A percentile compares a stretch with the other conserved stretches of the same genome.
phyloP scores from a whole-genome alignment of 1,284 basidiomycete species.

The Cutaneotrichosporon mucoides region DNA sequence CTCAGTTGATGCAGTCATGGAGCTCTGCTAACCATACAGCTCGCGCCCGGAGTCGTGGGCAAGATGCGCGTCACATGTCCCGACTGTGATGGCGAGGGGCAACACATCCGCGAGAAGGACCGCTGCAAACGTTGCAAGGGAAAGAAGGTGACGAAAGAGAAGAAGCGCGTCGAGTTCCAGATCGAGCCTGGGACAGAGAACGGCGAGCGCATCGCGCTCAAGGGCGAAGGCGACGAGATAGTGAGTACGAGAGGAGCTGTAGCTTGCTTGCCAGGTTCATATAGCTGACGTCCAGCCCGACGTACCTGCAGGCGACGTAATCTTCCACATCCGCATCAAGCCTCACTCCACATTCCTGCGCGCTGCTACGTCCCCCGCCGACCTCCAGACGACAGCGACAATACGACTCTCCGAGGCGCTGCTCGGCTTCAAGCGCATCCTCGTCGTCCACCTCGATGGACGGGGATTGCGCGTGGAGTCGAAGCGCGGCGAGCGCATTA shows the following conservation, averaged over 20 bases:
- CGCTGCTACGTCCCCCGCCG: slow-evolving; percentile 21
- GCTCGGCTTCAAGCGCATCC: slow-evolving; percentile 79
- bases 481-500: slow-evolving; percentile 64
- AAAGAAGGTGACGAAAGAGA: slow-evolving; percentile 74
- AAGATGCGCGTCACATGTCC: slow-evolving; percentile 59
- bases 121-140: slow-evolving; percentile 98
- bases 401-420: slow-evolving; percentile 90
- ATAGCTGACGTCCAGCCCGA: no score
- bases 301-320: slow-evolving; percentile 76
- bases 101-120: slow-evolving; percentile 82
- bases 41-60: slow-evolving; percentile 49
- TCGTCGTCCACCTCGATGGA: slow-evolving; percentile 84
- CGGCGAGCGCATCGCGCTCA: slow-evolving; percentile 76
- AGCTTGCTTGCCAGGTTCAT: no score
- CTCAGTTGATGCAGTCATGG: no score
- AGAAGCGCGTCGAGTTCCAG: slow-evolving; percentile 77
- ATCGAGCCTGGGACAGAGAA: slow-evolving; percentile 86
- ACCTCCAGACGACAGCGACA: slow-evolving; percentile 39
- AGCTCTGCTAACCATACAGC: slow-evolving; percentile 27
- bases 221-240: slow-evolving; percentile 85
- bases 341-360: slow-evolving; percentile 65
- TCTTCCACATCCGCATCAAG: slow-evolving; percentile 70
- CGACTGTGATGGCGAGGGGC: slow-evolving; percentile 75
- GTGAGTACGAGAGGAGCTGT: no score
- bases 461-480: slow-evolving; percentile 72